Base-by-base conservation (phyloP, 352 stramenopile genomes). In the Thraustochytrium striatum region DNA sequence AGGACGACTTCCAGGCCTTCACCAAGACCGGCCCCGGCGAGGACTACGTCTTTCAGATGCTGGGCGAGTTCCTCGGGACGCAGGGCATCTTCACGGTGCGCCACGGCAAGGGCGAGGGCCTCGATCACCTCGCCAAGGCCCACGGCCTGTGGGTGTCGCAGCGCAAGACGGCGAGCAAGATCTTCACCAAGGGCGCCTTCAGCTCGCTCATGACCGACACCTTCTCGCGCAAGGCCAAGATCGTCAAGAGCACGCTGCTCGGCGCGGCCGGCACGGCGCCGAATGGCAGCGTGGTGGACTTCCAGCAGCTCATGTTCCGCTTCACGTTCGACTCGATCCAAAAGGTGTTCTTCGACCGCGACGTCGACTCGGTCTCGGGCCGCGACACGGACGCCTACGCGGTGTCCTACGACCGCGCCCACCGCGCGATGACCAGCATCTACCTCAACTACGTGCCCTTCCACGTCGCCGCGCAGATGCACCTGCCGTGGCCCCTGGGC, bases 1-100 rank as follows among this genome's bases (percentile, higher is more conserved):
- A 68, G 57, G 57, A 68, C n/a, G 57, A 68, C 57, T 68, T 68
- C 36, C 19, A 68, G 16, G 19, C 28, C 19, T 68, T 68, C n/a
- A 68, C 57, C 16, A 68, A 68, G 28, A 16, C 57, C n/a, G 57
- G 13, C 16, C 36, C 57, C 16, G 57, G 36, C 16, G 16, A 30
- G 57, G 36, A 68, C 36, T 30, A 59, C 16, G 19, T 68, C 16
- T 52, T 59, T 57, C 16, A 68, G 28, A 16, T 68, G 16, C 19
- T 68, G 57, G 28, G 30, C 16, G 57, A 68, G 19, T 68, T 68
- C 33, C 30, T 68, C 16, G 57, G 57, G 30, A 16, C 19, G 57
- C 16, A 68, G 19, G 57, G 57, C 13, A 68, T 68, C 36, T 68
- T 68, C 33, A 52, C 33, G 57, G 16, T 68, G 16, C 36, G 28